Evolutionary conservation across 305 asterid species (phyloP).

Genomic region (Solanum hybrid): DNA sequence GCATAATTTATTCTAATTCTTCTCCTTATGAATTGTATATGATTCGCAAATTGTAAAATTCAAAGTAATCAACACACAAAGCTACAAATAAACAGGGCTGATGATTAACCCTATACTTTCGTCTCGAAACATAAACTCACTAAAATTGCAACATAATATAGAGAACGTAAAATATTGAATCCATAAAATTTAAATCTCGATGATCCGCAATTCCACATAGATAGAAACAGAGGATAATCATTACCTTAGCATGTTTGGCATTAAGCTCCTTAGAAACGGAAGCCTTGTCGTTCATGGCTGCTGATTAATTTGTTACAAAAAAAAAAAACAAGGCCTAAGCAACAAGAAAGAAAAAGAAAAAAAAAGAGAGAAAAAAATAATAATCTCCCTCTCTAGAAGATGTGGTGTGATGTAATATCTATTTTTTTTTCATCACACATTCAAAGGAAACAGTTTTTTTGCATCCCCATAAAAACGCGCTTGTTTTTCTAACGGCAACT

Average conservation of each 20-base stretch:
- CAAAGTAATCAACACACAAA: not conserved
- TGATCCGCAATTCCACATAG: not conserved
- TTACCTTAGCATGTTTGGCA: slow-evolving; percentile 70
- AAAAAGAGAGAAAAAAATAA: not conserved
- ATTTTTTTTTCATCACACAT: not conserved
- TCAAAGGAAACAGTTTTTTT: not conserved
- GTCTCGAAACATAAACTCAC: not conserved
- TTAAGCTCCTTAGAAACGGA: slow-evolving; percentile 77
- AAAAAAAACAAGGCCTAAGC: not conserved
- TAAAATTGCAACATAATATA: not conserved
- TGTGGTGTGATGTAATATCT: not conserved
- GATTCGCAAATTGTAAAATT: not conserved
- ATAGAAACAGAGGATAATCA: not conserved
- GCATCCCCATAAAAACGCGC: not conserved
- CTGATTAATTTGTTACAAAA: not conserved
- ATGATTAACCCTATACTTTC: not conserved
- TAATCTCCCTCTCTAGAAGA: not conserved
- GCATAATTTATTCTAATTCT: not conserved
- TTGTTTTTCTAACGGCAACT: not conserved
- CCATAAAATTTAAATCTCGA: not conserved
- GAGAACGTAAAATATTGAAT: not conserved
- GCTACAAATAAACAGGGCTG: not conserved
- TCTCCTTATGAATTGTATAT: not conserved
- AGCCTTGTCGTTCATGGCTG: slow-evolving; percentile 69
- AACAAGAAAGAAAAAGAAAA: not conserved